Conservation (phyloP, 2,329 filamentous ascomycete species). For the Pseudogymnoascus sp. region DNA sequence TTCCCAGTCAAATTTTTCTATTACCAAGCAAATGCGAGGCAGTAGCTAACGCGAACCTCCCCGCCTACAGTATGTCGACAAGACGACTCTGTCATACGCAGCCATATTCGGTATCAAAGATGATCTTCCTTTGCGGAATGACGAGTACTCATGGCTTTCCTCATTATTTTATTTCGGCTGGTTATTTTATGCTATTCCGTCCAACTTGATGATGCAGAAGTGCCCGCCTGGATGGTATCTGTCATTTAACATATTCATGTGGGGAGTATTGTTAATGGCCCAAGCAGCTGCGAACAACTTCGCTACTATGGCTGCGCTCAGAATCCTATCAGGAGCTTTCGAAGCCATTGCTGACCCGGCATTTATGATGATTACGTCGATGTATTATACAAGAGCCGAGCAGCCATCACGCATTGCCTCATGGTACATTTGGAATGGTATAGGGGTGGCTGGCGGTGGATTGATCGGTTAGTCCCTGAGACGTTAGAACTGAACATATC, state of each 20-base stretch:
- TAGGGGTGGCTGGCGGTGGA: conserved; percentile 18
- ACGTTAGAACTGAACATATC: conserved; percentile 13
- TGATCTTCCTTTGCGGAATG: conserved; percentile 33
- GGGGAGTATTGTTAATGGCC: conserved; percentile 5
- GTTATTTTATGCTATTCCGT: conserved; percentile 27
- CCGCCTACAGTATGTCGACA: conserved; percentile 36
- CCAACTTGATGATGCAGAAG: conserved; percentile 24
- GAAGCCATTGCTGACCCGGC: conserved; percentile 25
- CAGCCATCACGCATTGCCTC: conserved; percentile 26
- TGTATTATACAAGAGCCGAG: conserved; percentile 28
- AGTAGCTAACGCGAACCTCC: not conserved
- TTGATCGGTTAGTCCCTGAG: conserved; percentile 12
- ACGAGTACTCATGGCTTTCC: not conserved
- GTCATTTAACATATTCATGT: conserved; percentile 12
- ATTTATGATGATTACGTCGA: conserved; percentile 27
- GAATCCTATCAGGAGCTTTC: conserved; percentile 22
- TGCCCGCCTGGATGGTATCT: conserved; percentile 29
- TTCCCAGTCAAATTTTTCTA: not conserved
- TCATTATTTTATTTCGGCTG: conserved; percentile 21
- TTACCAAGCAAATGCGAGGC: not conserved
- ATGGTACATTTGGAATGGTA: conserved; percentile 15
- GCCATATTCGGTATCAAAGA: conserved; percentile 54
- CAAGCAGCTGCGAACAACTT: conserved; percentile 16
- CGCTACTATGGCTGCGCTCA: conserved; percentile 15
- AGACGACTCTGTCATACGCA: conserved; percentile 48